Evolutionary conservation across 2,329 filamentous ascomycete species (phyloP), one percentile per base, ranked within the genome.

Genomic region (Exophiala sp.): DNA sequence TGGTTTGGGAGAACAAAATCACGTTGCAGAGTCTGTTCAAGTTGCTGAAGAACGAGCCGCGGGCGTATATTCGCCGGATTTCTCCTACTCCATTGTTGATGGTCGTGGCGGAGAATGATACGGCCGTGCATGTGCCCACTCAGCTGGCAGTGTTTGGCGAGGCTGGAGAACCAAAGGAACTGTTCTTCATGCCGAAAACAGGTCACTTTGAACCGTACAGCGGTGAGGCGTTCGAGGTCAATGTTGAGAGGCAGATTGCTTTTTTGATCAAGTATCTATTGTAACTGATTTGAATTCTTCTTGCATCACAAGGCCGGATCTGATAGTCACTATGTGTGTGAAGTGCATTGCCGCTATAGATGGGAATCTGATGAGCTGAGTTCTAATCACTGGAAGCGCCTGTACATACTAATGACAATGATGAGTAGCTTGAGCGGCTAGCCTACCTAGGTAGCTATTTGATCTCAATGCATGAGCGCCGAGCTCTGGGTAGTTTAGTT

Each of bases 41-140:
- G 13, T 14, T 35, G 32, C 32, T 14, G 5, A 35, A 18, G 13
- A n/a, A 35, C 13, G 32, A 35, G 40, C 23, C 40, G 23, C 22
- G 40, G 24, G 24, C 23, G 5, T 43, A 64, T 38, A 65, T 70
- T 32, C 56, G 64, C 35, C 62, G 55, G 14, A 69, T 70, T 38
- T 59, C 63, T 3, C 67, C 66, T 1, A 67, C 65, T 11, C 68
- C 67, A 8, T 52, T 70, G 48, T 56, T 69, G 29, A 65, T 69
- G 61, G 63, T 60, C 8, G 58, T 68, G 13, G 62, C 60, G 2
- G 43, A 58, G 19, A 60, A 64, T 21, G 65, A 69, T 48, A n/a
- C 16, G 5, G 13, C 13, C 5, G 16, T 35, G 6, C 32, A n/a
- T n/a, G 16, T 18, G 13, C 13, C 13, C 5, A n/a, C 16, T 6